Evolutionary conservation across 2,329 filamentous ascomycete species (phyloP).

Genomic region (Lasiodiplodia sp.): DNA sequence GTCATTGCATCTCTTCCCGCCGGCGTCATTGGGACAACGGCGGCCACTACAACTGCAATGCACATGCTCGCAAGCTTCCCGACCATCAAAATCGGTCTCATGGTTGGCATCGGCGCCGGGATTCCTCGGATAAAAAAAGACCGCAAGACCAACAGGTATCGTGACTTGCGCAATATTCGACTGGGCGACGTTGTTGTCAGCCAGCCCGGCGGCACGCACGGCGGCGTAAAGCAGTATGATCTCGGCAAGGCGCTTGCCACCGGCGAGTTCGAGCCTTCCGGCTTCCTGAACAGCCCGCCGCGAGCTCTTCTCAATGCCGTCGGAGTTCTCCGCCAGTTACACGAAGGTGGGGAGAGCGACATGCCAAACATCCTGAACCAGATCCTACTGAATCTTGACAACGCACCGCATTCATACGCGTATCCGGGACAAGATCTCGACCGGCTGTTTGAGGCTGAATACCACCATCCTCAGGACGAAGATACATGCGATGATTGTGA

Average conservation of each 20-base stretch:
- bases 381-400: background rate
- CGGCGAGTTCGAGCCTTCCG: background rate
- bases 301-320: background rate
- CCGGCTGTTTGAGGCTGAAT: background rate
- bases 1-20: conserved; percentile 37
- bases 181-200: background rate
- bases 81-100: background rate
- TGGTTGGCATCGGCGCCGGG: background rate
- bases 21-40: conserved; percentile 33
- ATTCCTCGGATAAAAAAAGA: background rate
- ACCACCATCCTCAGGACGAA: background rate
- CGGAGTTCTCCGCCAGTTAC: background rate
- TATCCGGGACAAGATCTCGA: background rate
- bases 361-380: background rate
- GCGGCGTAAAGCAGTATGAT: background rate
- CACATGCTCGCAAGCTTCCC: background rate
- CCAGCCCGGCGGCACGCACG: background rate
- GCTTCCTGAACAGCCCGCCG: background rate
- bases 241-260: background rate
- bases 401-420: background rate
- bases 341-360: background rate
- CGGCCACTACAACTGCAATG: conserved; percentile 31
- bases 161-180: background rate
- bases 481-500: background rate
- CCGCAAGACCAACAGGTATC: background rate